phyloP scores from a whole-genome alignment of 768 basidiomycete species.

The Auriscalpium vulgare region DNA sequence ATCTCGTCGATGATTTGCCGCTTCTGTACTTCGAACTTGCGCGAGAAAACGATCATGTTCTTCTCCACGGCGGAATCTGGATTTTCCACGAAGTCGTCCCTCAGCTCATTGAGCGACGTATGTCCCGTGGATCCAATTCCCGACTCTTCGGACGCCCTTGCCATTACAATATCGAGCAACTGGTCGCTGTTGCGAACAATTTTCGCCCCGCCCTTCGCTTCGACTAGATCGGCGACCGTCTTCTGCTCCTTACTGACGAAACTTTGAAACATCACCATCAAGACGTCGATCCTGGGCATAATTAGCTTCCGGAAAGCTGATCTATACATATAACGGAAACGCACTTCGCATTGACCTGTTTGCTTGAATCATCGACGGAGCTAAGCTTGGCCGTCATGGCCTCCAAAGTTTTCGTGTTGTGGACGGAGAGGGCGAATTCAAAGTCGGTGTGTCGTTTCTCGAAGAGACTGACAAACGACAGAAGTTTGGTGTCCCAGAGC shows the following conservation, averaged over 20 bases:
- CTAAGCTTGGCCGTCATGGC: conserved; percentile 10
- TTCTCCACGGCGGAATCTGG: conserved; percentile 14
- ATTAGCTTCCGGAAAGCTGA: neutral
- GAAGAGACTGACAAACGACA: conserved; percentile 19
- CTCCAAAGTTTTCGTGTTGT: conserved; percentile 16
- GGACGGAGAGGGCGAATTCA: conserved; percentile 22
- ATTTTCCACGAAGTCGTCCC: conserved; percentile 17
- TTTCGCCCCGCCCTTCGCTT: conserved; percentile 17
- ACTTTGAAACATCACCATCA: conserved; percentile 9
- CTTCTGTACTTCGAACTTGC: conserved; percentile 17
- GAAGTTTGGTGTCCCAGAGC: conserved; percentile 21
- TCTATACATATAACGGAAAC: neutral
- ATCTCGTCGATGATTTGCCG: conserved; percentile 8
- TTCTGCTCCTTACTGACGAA: conserved; percentile 12
- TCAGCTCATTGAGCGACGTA: neutral
- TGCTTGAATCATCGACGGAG: neutral
- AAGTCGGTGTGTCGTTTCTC: conserved; percentile 19
- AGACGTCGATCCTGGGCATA: conserved; percentile 8
- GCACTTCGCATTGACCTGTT: conserved; percentile 14
- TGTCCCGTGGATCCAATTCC: neutral
- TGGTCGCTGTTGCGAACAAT: conserved; percentile 13
- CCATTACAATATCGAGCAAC: conserved; percentile 5
- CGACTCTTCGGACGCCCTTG: neutral
- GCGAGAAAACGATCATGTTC: conserved; percentile 13
- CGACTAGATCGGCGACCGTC: conserved; percentile 3